Evolutionary conservation across 768 basidiomycete genomes (phyloP), one percentile per base, ranked within the genome.

Genomic region (Phlegmacium glaucopus): DNA sequence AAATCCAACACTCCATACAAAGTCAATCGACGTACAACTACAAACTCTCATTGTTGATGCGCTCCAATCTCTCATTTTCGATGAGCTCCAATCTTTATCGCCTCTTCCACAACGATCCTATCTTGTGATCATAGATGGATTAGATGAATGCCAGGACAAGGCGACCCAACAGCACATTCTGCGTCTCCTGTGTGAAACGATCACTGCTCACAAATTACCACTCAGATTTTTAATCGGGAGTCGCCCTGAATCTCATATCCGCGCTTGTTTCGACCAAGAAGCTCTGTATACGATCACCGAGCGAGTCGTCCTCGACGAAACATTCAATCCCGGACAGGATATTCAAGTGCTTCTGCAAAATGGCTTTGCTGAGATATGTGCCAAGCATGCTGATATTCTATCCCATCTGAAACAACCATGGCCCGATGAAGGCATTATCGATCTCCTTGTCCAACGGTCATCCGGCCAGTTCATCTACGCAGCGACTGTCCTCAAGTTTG

Each of bases 221-320:
- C n/a, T 64, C 13, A 45, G 39, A 2, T 52, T 64, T 22, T 11
- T 64, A 2, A 52, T 64, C 22, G 39, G 51, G 15, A 59, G 61
- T 32, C 49, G 63, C 5, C 55, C 59, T 4, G 62, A 63, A 34
- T 47, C 53, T 7, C 44, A 51, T 10, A 59, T 62, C 25, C 38
- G 28, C 3, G 27, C 42, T 2, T 30, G 15, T 7, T 52, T 58
- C 18, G 26, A 32, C n/a, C 11, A 12, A 1, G 27, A 12, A n/a
- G 22, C 5, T 2, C 17, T 44, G 22, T 6, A 13, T 13, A n/a
- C 12, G 6, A 13, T 26, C 11, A 18, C 34, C 8, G 1, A 12
- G 15, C 38, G 34, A 11, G 13, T 39, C 7, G 12, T 28, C 15
- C 45, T 54, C 42, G 26, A 46, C 7, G 50, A 47, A 27, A 42